phyloP scores from a whole-genome alignment of 2,329 filamentous ascomycete species.

The Apiospora phragmitis region DNA sequence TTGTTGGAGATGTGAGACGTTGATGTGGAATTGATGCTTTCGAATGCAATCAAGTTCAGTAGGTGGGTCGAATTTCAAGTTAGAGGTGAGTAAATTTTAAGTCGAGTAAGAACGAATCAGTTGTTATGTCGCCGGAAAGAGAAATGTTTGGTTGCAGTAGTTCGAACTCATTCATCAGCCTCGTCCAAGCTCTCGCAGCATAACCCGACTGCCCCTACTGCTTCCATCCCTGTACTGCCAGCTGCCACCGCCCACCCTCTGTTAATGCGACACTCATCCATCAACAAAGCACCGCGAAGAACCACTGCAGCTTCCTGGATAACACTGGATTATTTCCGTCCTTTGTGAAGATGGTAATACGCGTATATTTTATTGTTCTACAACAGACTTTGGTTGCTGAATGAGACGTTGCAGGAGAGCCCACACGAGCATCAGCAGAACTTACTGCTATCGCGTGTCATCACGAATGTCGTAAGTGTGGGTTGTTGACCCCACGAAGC shows the following conservation, averaged over 20 bases:
- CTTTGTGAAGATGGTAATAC: background rate
- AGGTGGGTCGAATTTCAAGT: background rate
- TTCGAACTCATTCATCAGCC: background rate
- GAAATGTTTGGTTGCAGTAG: background rate
- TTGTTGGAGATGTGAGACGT: background rate
- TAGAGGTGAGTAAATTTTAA: background rate
- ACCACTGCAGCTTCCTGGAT: background rate
- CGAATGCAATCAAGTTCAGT: background rate
- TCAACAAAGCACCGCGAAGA: background rate
- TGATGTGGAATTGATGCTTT: background rate
- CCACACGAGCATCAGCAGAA: slow-evolving; percentile 98
- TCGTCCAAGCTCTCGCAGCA: background rate
- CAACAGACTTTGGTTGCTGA: background rate
- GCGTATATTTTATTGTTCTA: too few relatives aligned
- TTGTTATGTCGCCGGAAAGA: background rate
- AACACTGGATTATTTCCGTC: background rate
- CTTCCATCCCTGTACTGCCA: slow-evolving; percentile 3
- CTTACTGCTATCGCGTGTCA: slow-evolving; percentile 88
- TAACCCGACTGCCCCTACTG: background rate
- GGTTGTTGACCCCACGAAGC: background rate
- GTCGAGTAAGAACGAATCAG: background rate
- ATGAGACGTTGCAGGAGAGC: slow-evolving; percentile 65
- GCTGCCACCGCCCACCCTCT: background rate
- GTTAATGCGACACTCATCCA: background rate
- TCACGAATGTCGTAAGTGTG: slow-evolving; percentile 86